Evolutionary conservation across 306 rosid species (phyloP).

Genomic region (Bauhinia variegata): DNA sequence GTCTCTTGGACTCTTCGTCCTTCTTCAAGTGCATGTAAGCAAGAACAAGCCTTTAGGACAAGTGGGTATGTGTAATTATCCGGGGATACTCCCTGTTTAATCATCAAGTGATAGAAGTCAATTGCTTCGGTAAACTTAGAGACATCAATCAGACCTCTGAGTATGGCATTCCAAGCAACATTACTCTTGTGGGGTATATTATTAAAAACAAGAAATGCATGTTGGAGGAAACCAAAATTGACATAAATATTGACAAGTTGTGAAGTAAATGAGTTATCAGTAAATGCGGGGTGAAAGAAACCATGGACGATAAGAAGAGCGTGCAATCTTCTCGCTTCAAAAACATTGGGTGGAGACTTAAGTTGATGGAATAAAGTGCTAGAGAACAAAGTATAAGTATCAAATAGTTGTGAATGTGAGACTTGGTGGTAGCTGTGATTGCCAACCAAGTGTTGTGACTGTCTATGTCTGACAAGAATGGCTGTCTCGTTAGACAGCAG

Average conservation of each 20-base stretch:
- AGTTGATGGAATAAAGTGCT: conserved; percentile 42
- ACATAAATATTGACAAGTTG: conserved; percentile 45
- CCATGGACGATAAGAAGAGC: conserved; percentile 42
- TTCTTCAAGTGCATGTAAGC: conserved; percentile 34
- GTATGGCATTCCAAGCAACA: conserved; percentile 51
- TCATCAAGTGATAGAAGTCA: conserved; percentile 39
- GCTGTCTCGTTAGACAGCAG: not conserved
- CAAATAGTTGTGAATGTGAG: not conserved
- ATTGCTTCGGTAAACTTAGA: conserved; percentile 34
- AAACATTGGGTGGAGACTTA: conserved; percentile 43
- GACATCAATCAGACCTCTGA: conserved; percentile 34
- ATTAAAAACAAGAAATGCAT: conserved; percentile 36
- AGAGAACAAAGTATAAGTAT: not conserved
- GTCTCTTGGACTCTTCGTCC: conserved; percentile 39
- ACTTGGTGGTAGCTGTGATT: not conserved
- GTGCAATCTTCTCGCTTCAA: conserved; percentile 46
- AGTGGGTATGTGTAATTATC: conserved; percentile 55
- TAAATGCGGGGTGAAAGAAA: conserved; percentile 41
- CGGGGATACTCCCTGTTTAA: conserved; percentile 38
- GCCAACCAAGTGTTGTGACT: not conserved
- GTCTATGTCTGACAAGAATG: not conserved
- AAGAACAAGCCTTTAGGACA: conserved; percentile 58
- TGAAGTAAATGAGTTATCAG: conserved; percentile 31
- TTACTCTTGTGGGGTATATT: conserved; percentile 37
- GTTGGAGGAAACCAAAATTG: conserved; percentile 40